Conservation (phyloP, 305 asterid species). For the Solanum hybrid region DNA sequence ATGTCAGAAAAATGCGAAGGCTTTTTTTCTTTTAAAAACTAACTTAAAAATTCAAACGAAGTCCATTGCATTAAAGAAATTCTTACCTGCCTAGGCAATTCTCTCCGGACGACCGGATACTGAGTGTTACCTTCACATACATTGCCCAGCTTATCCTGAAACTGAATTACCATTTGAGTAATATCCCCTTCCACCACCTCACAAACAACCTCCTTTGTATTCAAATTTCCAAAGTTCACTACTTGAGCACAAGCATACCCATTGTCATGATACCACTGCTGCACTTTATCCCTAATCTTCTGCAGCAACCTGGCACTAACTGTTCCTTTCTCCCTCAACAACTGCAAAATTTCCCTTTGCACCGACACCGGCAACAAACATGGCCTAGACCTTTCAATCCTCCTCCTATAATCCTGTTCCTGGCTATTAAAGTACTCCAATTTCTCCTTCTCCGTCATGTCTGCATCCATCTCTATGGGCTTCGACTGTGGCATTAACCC, state of each 20-base stretch:
- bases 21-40: neutral
- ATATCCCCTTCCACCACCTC: conserved; percentile 99
- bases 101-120: conserved; percentile 71
- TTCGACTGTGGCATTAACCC: conserved; percentile 80
- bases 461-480: conserved; percentile 81
- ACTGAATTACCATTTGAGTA: conserved; percentile 74
- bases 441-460: conserved; percentile 92
- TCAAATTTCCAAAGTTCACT: conserved; percentile 89
- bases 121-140: conserved; percentile 86
- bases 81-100: conserved; percentile 75
- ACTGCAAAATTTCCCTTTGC: conserved; percentile 55
- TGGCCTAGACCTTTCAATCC: conserved; percentile 70
- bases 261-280: conserved; percentile 91
- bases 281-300: conserved; percentile 88
- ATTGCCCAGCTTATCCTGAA: conserved; percentile 96
- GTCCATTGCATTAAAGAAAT: neutral
- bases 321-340: conserved; percentile 66
- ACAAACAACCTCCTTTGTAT: conserved; percentile 85
- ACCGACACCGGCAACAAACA: conserved; percentile 68
- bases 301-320: conserved; percentile 90
- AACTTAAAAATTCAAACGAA: neutral
- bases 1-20: neutral
- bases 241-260: conserved; percentile 93
- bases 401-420: conserved; percentile 69
- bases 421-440: conserved; percentile 50